Evolutionary conservation across 805 yeast genomes (phyloP), one percentile per base, ranked within the genome.

Genomic region (Kuraishia ogatae): DNA sequence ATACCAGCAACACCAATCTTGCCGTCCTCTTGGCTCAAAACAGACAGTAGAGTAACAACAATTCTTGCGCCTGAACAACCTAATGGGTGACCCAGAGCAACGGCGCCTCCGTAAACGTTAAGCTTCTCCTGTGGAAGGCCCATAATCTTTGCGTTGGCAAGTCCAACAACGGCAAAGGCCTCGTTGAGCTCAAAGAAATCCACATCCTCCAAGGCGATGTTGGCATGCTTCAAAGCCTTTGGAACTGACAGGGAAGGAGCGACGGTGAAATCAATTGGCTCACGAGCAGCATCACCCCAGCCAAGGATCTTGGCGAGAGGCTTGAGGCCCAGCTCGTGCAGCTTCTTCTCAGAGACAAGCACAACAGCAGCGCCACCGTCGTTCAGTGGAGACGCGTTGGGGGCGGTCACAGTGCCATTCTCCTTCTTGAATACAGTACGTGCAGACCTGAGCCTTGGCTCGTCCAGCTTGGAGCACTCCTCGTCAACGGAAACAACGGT

Each of bases 211-310:
- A 79, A 65, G 15, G 78, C 57, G 52, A 92, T 65, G 53, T 83
- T 80, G 48, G 97, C 96, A 66, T 85, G 94, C 73, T 89, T 87
- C 66, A 94, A 78, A 47, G 97, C 98, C 79, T 92, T 93, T 74
- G 97, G 97, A 64, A 93, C 84, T 54, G 99, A 97, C 67, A 91
- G 77, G 39, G 97, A 75, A 61, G 99, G 99, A 29, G 98, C 91
- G 73, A 94, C 87, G 55, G 99, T 93, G 80, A 94, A 94, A 75
- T 92, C 96, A 64, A 87, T 81, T 61, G 99, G 99, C 50, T 84
- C 83, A 71, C 90, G 92, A 56, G 96, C 99, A 66, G 98, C 98
- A 71, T 94, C 99, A 73, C 96, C 99, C 96, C 97, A 93, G 58
- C 97, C 96, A 54, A 81, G 69, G 64, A 94, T 85, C 71, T 84